A percentile compares a stretch with the other conserved stretches of the same genome.
These are phyloP conservation scores for Pythium monospermum DNA, from an alignment of 352 stramenopile species.

Conservation along the genomic window DNA sequence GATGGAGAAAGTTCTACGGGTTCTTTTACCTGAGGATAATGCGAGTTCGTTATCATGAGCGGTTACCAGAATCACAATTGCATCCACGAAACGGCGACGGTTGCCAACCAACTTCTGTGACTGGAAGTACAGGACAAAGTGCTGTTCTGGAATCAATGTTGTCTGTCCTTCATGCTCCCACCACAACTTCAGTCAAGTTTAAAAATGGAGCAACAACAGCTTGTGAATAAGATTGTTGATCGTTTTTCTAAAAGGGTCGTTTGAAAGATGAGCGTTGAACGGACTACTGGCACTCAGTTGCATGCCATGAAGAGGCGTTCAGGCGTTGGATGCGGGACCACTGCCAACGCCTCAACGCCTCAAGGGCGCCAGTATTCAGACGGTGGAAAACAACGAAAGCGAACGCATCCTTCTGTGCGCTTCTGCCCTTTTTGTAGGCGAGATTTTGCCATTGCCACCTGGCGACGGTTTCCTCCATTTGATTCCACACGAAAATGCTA, in stretches of 20 bases:
- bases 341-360: too few relatives aligned
- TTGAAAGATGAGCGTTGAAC: slow-evolving; percentile 4
- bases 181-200: too few relatives aligned
- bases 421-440: background rate
- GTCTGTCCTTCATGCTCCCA: background rate
- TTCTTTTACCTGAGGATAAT: background rate
- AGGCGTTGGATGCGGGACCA: too few relatives aligned
- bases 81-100: background rate
- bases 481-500: background rate
- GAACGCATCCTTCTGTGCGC: too few relatives aligned
- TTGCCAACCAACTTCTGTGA: background rate
- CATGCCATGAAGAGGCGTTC: background rate
- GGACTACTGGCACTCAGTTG: background rate
- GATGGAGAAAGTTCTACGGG: background rate
- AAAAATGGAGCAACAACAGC: background rate
- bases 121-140: too few relatives aligned
- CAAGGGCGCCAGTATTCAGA: too few relatives aligned
- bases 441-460: background rate
- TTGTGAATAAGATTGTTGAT: too few relatives aligned
- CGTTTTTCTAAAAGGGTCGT: too few relatives aligned
- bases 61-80: slow-evolving; percentile 5
- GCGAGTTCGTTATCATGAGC: slow-evolving; percentile 5
- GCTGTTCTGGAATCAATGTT: too few relatives aligned
- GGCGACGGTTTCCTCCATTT: background rate
- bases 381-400: too few relatives aligned